Evolutionary conservation across 1,139 yeast genomes (phyloP), one percentile per base, ranked within the genome.

Genomic region (Diutina ranongensis): DNA sequence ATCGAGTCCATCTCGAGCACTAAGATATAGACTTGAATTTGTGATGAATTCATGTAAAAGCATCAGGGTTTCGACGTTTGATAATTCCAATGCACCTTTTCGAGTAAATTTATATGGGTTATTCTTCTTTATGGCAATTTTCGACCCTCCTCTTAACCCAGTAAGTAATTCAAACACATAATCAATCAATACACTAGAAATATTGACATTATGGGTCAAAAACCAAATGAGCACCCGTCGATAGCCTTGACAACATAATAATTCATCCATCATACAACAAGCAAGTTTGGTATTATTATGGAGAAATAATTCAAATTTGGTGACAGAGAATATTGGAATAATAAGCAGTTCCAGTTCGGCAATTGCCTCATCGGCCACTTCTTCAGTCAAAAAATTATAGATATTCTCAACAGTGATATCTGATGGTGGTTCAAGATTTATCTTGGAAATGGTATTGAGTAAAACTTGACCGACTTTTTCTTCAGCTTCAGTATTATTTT

Each of bases 161-260:
- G 72, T 66, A 5, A 79, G 63, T 16, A 82, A 57, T 54, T 80
- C 83, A 57, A 72, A 80, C 10, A 81, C 68, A 55, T 81, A 83
- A 54, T 78, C 80, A 20, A 71, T 64, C 32, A 63, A 54, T 15
- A 76, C 65, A 41, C 77, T 55, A 47, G 79, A 70, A 47, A 78
- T 72, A 46, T 76, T 77, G 31, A 78, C 56, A 44, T 73, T 68
- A 55, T 79, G 84, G 1, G 87, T 78, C 15, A 83, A 55, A 50
- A 73, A 76, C 85, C 86, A 80, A 35, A 83, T 76, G n/a, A 80
- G 56, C 0, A 72, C 73, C 35, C 86, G 60, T 50, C 88, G 67
- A 52, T 69, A 72, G 0, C 85, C 85, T 46, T 64, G 62, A 48
- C 78, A 73, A 84, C 81, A 80, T 45, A 82, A 62, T 68, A 83